Evolutionary conservation across 148 eudicot genomes (phyloP), one percentile per base, ranked within the genome.

Genomic region (Euryodendron excelsum): DNA sequence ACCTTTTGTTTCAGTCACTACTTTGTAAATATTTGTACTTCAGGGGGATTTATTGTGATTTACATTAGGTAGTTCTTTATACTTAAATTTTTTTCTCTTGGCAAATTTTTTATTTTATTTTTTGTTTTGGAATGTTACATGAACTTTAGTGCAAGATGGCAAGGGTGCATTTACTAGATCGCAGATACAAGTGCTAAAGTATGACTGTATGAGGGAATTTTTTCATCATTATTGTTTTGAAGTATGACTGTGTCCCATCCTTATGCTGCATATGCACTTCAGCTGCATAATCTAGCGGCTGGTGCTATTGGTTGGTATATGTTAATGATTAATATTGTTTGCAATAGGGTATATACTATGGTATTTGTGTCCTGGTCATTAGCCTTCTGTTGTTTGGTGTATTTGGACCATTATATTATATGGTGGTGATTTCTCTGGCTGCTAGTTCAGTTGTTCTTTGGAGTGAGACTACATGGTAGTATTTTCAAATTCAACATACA

Each of bases 1-100:
- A 86, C 62, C 31, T 78, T 58, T 44, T 76, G 18, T 69, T 53
- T 53, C 70, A n/a, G 6, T 56, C 44, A 13, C 30, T 27, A 2
- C 66, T 67, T 36, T 33, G 25, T 23, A 31, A 68, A 39, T 45
- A 30, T 70, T 53, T 71, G 14, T 52, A 62, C 53, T 48, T 71
- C n/a, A n/a, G 31, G 56, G 47, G 23, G n/a, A 45, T 68, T 60
- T 37, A 23, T 3, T 34, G 36, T 23, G 14, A 47, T 74, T 27
- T 52, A 52, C 10, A 12, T 31, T 1, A 33, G 23, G 23, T 20
- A 39, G 28, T 28, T 69, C 36, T 14, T 45, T n/a, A n/a, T n/a
- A n/a, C n/a, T n/a, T n/a, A n/a, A n/a, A n/a, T n/a, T n/a, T n/a
- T n/a, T n/a, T n/a, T n/a, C n/a, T n/a, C n/a, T n/a, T n/a, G n/a